A percentile compares a stretch with the other conserved stretches of the same genome.
Evolutionary conservation across 2,329 filamentous ascomycete species (phyloP).

Genomic region (Corinectria fuckeliana): DNA sequence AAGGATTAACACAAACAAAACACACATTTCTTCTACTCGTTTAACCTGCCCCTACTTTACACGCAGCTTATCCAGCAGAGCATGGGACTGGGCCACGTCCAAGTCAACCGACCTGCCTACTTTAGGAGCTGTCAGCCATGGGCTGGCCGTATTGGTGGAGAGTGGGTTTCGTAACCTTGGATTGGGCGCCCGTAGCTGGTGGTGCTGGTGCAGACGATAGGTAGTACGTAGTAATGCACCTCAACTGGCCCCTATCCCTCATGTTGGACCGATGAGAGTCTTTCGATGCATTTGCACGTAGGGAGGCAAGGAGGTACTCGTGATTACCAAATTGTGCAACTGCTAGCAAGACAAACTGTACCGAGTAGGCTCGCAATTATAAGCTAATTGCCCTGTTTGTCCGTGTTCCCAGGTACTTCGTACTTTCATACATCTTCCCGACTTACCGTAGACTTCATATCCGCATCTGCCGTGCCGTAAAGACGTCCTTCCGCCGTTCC

Average conservation of each 20-base stretch:
- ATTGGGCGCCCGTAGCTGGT: constrained; percentile 7
- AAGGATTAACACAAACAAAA: too few species aligned
- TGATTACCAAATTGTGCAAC: too few species aligned
- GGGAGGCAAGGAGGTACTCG: too few species aligned
- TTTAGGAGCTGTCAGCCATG: constrained; percentile 7
- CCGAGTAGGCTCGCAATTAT: too few species aligned
- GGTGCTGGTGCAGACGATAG: constrained; percentile 6
- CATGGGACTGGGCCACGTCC: neutral
- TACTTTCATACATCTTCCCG: too few species aligned
- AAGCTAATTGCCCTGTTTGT: neutral
- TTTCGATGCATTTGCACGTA: too few species aligned
- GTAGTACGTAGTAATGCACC: neutral
- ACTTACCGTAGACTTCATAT: too few species aligned
- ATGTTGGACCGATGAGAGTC: too few species aligned
- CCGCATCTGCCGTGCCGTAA: constrained; percentile 3
- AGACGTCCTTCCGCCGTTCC: constrained; percentile 15
- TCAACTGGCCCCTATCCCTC: too few species aligned
- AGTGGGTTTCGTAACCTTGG: constrained; percentile 4
- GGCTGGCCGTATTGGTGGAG: constrained; percentile 1
- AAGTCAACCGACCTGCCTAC: constrained; percentile 6
- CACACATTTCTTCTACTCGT: neutral
- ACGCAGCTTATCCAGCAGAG: neutral
- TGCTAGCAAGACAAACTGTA: too few species aligned
- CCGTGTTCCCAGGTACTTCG: too few species aligned
- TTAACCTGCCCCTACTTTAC: neutral